Evolutionary conservation across 495 filamentous ascomycete genomes (phyloP).

Genomic region (Podospora pseudoanserina): DNA sequence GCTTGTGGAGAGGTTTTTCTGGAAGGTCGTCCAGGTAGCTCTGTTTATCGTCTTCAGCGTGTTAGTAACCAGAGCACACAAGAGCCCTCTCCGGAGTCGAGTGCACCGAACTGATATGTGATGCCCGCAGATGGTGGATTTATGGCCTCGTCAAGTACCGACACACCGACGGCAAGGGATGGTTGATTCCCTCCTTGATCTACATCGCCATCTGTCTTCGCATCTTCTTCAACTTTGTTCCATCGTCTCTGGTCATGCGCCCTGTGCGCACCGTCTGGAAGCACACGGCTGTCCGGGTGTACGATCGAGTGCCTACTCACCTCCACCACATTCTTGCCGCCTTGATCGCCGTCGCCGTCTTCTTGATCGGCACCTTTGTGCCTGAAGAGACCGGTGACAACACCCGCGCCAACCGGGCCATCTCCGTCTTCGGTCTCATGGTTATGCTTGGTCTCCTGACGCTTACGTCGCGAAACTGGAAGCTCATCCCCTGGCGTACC

Average conservation of each 20-base stretch:
- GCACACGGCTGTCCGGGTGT: constrained; percentile 53
- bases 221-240: constrained; percentile 68
- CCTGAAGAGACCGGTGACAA: constrained; percentile 68
- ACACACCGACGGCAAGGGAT: constrained; percentile 68
- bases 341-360: constrained; percentile 58
- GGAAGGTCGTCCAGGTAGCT: not conserved
- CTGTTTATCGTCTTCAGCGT: constrained; percentile 24
- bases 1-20: too few species aligned
- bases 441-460: constrained; percentile 68
- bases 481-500: constrained; percentile 75
- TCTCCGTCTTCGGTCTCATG: constrained; percentile 74
- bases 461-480: constrained; percentile 66
- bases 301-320: constrained; percentile 57
- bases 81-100: not conserved
- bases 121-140: constrained; percentile 74
- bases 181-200: constrained; percentile 80
- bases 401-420: constrained; percentile 69
- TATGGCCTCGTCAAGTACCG: constrained; percentile 70
- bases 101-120: not conserved
- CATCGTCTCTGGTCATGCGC: constrained; percentile 58
- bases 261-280: constrained; percentile 67
- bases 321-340: constrained; percentile 58
- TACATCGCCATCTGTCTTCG: constrained; percentile 73
- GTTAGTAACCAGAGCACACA: constrained; percentile 16
- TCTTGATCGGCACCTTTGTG: constrained; percentile 71